Evolutionary conservation across 352 stramenopile genomes (phyloP).

Genomic region (Phytophthora macrochlamydospora): DNA sequence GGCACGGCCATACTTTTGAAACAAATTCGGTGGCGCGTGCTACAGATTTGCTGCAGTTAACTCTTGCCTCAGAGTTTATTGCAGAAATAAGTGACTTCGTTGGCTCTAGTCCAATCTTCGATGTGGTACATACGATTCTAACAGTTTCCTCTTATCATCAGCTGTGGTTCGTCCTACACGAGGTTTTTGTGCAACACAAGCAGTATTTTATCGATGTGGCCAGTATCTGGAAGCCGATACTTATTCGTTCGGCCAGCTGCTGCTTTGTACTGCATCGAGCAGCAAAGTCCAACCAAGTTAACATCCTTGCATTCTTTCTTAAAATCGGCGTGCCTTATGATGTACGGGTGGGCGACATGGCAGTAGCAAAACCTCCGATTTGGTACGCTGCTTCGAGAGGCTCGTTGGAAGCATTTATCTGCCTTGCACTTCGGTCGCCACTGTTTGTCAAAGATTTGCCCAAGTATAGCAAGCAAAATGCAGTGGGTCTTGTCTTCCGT

Average conservation of each 20-base stretch:
- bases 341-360: slow-evolving; percentile 37
- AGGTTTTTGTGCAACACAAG: slow-evolving; percentile 45
- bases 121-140: slow-evolving; percentile 46
- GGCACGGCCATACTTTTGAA: slow-evolving; percentile 24
- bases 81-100: slow-evolving; percentile 45
- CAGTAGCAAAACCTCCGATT: slow-evolving; percentile 33
- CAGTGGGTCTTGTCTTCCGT: slow-evolving; percentile 19
- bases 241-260: slow-evolving; percentile 47
- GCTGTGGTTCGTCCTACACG: slow-evolving; percentile 53
- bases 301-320: slow-evolving; percentile 53
- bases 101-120: slow-evolving; percentile 42
- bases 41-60: slow-evolving; percentile 32
- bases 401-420: slow-evolving; percentile 49
- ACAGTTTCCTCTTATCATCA: slow-evolving; percentile 54
- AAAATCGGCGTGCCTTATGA: slow-evolving; percentile 45
- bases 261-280: slow-evolving; percentile 59
- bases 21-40: slow-evolving; percentile 22
- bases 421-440: slow-evolving; percentile 37
- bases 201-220: slow-evolving; percentile 37
- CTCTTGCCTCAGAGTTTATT: slow-evolving; percentile 22
- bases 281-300: slow-evolving; percentile 46
- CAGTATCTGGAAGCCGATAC: slow-evolving; percentile 53
- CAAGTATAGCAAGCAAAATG: slow-evolving; percentile 9
- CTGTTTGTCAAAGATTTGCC: slow-evolving; percentile 26
- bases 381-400: slow-evolving; percentile 55